Evolutionary conservation across 257 asterid species (phyloP).

Genomic region (Lithospermum erythrorhizon): DNA sequence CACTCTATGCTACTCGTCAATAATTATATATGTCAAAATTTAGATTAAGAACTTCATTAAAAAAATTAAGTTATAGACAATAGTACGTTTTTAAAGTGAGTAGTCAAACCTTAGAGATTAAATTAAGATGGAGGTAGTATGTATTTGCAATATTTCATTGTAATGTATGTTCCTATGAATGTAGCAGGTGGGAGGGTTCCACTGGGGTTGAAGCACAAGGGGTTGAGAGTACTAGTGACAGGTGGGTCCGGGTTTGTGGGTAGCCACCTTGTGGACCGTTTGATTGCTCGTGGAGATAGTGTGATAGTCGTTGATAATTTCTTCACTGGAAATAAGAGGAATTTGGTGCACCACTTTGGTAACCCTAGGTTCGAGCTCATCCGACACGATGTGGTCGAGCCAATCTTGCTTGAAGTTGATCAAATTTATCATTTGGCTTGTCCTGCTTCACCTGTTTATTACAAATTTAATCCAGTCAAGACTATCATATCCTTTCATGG

Average conservation of each 20-base stretch:
- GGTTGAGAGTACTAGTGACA: conserved; percentile 60
- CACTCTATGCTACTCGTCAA: too few species aligned
- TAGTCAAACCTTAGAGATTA: too few species aligned
- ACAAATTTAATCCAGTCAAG: conserved; percentile 87
- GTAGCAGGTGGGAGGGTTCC: conserved; percentile 63
- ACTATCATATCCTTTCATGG: conserved; percentile 70
- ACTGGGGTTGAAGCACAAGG: conserved; percentile 48
- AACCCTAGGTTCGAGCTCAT: conserved; percentile 72
- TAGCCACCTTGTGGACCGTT: conserved; percentile 81
- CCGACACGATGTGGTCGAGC: conserved; percentile 84
- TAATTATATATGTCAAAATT: too few species aligned
- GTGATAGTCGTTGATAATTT: conserved; percentile 78
- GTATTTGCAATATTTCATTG: background rate
- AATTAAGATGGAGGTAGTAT: background rate
- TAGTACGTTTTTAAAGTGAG: too few species aligned
- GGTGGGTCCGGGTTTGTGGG: conserved; percentile 97
- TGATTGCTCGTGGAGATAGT: conserved; percentile 68
- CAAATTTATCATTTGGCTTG: conserved; percentile 90
- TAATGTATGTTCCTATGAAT: background rate
- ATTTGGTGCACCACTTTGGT: conserved; percentile 52
- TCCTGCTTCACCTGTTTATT: conserved; percentile 94
- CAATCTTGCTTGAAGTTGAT: conserved; percentile 79
- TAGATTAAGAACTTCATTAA: too few species aligned
- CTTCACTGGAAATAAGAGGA: conserved; percentile 68
- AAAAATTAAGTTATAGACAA: too few species aligned